phyloP scores from a whole-genome alignment of 768 basidiomycete genomes.

The Boletus sensibilis region DNA sequence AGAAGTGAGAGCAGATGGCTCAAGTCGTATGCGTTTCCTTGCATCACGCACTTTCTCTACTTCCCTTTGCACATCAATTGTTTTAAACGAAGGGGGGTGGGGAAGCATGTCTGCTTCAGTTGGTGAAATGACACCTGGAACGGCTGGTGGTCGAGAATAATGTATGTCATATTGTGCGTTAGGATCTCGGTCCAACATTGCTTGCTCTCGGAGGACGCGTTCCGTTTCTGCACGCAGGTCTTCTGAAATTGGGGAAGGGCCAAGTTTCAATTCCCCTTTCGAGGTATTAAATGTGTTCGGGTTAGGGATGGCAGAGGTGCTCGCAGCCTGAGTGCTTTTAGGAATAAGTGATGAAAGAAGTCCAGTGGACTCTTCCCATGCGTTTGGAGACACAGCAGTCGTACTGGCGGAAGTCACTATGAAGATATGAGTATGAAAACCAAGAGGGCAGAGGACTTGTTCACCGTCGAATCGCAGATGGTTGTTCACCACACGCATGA shows the following conservation, averaged over 20 bases:
- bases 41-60: constrained; percentile 87
- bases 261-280: constrained; percentile 81
- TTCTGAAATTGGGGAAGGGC: constrained; percentile 74
- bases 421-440: constrained; percentile 21
- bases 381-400: constrained; percentile 55
- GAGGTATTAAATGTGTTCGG: constrained; percentile 74
- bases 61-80: constrained; percentile 86
- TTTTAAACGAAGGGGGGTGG: constrained; percentile 78
- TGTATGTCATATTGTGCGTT: constrained; percentile 65
- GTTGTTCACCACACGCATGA: constrained; percentile 94
- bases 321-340: constrained; percentile 46
- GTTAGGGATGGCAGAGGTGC: constrained; percentile 45
- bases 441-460: constrained; percentile 2
- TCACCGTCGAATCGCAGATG: constrained; percentile 88
- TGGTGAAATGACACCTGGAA: constrained; percentile 61
- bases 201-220: constrained; percentile 77
- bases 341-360: constrained; percentile 77
- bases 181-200: constrained; percentile 69
- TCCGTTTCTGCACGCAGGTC: constrained; percentile 81
- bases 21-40: constrained; percentile 87
- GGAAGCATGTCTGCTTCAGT: constrained; percentile 74
- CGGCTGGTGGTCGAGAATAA: constrained; percentile 46
- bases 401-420: constrained; percentile 72
- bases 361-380: constrained; percentile 88
- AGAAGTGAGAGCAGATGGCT: constrained; percentile 62